These are phyloP conservation scores for Debaryomyces hansenii DNA, from an alignment of 805 yeast species.

Conservation along the genomic window DNA sequence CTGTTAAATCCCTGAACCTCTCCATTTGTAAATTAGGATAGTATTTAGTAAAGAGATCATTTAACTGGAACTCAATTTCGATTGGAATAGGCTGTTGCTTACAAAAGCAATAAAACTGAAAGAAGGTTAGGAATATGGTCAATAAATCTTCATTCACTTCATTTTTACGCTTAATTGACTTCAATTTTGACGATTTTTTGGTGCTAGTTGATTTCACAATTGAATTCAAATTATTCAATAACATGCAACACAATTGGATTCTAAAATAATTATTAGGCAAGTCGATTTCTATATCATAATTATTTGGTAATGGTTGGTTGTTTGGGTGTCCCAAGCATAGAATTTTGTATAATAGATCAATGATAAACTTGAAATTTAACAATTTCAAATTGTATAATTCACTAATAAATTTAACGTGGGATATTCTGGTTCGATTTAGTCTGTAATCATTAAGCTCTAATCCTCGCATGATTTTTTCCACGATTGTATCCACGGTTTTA, in stretches of 20 bases:
- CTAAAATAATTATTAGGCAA: slow-evolving; percentile 70
- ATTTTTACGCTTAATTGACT: slow-evolving; percentile 6
- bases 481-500: slow-evolving; percentile 55
- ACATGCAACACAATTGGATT: slow-evolving; percentile 48
- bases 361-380: slow-evolving; percentile 45
- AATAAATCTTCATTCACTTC: slow-evolving; percentile 13
- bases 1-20: slow-evolving; percentile 37
- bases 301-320: slow-evolving; percentile 54
- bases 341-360: slow-evolving; percentile 55
- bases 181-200: slow-evolving; percentile 1
- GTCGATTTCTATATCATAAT: slow-evolving; percentile 51
- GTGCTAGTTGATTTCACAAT: slow-evolving; percentile 3
- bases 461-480: slow-evolving; percentile 66
- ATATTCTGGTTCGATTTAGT: slow-evolving; percentile 57
- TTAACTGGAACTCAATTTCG: slow-evolving; percentile 57
- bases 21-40: slow-evolving; percentile 28
- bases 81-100: slow-evolving; percentile 64
- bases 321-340: slow-evolving; percentile 65
- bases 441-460: slow-evolving; percentile 64
- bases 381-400: slow-evolving; percentile 53
- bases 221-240: slow-evolving; percentile 20
- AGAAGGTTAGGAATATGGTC: slow-evolving; percentile 49
- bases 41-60: slow-evolving; percentile 38
- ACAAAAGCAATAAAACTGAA: slow-evolving; percentile 69
- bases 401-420: slow-evolving; percentile 60